These are phyloP conservation scores for Rhynchosporium agropyri DNA, from an alignment of 2,329 filamentous ascomycete genomes.

Conservation along the genomic window DNA sequence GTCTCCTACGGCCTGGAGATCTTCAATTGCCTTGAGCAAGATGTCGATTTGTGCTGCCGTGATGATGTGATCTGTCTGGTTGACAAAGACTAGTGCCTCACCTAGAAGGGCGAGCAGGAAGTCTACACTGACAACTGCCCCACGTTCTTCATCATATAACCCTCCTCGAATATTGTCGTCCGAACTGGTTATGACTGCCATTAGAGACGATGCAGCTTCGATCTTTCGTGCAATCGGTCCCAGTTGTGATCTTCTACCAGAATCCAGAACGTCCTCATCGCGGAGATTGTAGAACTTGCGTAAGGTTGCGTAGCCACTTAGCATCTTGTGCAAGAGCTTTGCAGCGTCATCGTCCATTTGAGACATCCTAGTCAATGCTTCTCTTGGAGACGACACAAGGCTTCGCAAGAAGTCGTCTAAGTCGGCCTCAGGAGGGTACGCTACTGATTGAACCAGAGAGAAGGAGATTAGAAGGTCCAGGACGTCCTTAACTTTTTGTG, in stretches of 20 bases:
- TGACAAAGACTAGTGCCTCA: constrained; percentile 78
- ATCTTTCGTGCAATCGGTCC: constrained; percentile 62
- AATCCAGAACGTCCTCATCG: constrained; percentile 59
- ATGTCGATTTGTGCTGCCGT: constrained; percentile 72
- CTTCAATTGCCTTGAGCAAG: constrained; percentile 77
- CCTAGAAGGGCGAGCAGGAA: constrained; percentile 82
- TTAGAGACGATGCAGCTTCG: constrained; percentile 72
- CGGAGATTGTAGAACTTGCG: constrained; percentile 89
- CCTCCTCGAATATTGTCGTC: constrained; percentile 91
- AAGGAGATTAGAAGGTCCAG: constrained; percentile 85
- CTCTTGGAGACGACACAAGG: constrained; percentile 71
- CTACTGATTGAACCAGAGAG: constrained; percentile 81
- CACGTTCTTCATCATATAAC: constrained; percentile 77
- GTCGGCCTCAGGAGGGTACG: constrained; percentile 71
- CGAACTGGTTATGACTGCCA: constrained; percentile 83
- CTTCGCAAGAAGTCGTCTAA: constrained; percentile 72
- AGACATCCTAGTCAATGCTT: constrained; percentile 72
- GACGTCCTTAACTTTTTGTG: constrained; percentile 79
- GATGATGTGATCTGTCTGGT: constrained; percentile 62
- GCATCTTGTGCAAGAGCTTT: constrained; percentile 77
- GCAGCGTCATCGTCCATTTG: constrained; percentile 79
- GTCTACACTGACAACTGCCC: constrained; percentile 86
- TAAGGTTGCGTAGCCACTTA: constrained; percentile 90
- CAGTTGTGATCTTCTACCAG: constrained; percentile 45
- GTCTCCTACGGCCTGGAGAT: constrained; percentile 73